phyloP scores from a whole-genome alignment of 495 filamentous ascomycete genomes.

The Hypoxylon subgilvum region DNA sequence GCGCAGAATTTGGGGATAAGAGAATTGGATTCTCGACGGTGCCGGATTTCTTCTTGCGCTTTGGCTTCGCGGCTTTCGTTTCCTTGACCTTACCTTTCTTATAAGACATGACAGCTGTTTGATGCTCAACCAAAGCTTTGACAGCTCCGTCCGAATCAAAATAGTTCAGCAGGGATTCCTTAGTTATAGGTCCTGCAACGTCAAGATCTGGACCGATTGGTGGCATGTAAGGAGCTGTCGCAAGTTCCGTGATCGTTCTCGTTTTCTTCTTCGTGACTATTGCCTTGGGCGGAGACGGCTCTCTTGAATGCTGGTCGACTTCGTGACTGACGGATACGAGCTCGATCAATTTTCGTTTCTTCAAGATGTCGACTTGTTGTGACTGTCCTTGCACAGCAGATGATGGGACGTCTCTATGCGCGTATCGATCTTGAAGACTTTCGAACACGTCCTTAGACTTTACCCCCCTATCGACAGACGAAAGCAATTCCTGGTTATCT shows the following conservation, averaged over 20 bases:
- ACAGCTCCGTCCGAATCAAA: conserved; percentile 42
- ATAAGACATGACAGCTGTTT: conserved; percentile 42
- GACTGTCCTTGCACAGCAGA: not conserved
- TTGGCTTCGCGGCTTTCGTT: conserved; percentile 42
- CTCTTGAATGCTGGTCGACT: conserved; percentile 19
- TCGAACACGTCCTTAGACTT: conserved; percentile 40
- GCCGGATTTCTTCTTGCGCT: conserved; percentile 53
- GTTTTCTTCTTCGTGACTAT: conserved; percentile 68
- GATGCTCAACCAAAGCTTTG: conserved; percentile 41
- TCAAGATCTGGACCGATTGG: conserved; percentile 40
- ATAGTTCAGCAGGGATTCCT: conserved; percentile 43
- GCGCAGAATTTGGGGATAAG: conserved; percentile 75
- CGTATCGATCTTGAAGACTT: conserved; percentile 43
- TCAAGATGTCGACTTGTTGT: conserved; percentile 37
- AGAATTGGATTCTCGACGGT: conserved; percentile 57
- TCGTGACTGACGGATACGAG: conserved; percentile 44
- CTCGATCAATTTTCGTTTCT: conserved; percentile 60
- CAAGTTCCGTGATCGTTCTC: conserved; percentile 83
- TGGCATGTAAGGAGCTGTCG: conserved; percentile 74
- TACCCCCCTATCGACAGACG: conserved; percentile 20
- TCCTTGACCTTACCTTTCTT: conserved; percentile 43
- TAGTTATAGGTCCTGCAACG: conserved; percentile 32
- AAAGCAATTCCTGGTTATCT: conserved; percentile 36
- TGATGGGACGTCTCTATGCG: conserved; percentile 28
- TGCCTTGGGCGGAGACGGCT: conserved; percentile 58